A percentile compares a stretch with the other conserved stretches of the same genome.
Evolutionary conservation across 768 basidiomycete genomes (phyloP).

Genomic region (Panaeolus cyanescens): DNA sequence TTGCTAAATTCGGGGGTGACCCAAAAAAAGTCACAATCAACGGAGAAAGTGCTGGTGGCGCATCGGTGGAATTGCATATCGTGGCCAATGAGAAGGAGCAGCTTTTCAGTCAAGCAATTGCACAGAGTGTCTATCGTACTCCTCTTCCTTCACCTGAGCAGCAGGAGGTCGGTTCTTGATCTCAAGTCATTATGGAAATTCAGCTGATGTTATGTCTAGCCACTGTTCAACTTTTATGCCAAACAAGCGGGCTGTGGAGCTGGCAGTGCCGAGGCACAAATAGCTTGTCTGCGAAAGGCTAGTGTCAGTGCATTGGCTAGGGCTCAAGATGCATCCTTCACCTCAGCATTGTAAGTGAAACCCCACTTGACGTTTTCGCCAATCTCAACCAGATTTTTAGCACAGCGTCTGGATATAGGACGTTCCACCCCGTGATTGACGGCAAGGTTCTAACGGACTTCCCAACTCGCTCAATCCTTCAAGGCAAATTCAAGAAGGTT

Average conservation of each 20-base stretch:
- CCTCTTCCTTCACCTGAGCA: slow-evolving; percentile 54
- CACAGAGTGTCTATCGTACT: slow-evolving; percentile 59
- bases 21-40: slow-evolving; percentile 57
- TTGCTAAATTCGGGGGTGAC: slow-evolving; percentile 66
- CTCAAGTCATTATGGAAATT: neutral
- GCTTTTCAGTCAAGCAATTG: slow-evolving; percentile 58
- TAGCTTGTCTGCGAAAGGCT: slow-evolving; percentile 52
- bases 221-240: slow-evolving; percentile 54
- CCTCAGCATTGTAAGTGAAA: slow-evolving; percentile 41
- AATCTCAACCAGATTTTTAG: slow-evolving; percentile 19
- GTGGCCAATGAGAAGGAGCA: slow-evolving; percentile 39
- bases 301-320: slow-evolving; percentile 51
- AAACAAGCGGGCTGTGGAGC: slow-evolving; percentile 49
- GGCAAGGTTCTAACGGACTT: slow-evolving; percentile 50
- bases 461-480: slow-evolving; percentile 47
- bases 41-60: slow-evolving; percentile 61
- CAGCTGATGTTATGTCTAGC: slow-evolving; percentile 28
- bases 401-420: slow-evolving; percentile 41
- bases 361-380: neutral
- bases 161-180: slow-evolving; percentile 41
- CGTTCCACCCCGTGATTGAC: slow-evolving; percentile 58
- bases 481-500: slow-evolving; percentile 49
- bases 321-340: slow-evolving; percentile 51
- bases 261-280: slow-evolving; percentile 32
- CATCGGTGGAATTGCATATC: slow-evolving; percentile 60